Base-by-base conservation (phyloP, 129 eudicot species). In the Smallanthus sonchifolius region DNA sequence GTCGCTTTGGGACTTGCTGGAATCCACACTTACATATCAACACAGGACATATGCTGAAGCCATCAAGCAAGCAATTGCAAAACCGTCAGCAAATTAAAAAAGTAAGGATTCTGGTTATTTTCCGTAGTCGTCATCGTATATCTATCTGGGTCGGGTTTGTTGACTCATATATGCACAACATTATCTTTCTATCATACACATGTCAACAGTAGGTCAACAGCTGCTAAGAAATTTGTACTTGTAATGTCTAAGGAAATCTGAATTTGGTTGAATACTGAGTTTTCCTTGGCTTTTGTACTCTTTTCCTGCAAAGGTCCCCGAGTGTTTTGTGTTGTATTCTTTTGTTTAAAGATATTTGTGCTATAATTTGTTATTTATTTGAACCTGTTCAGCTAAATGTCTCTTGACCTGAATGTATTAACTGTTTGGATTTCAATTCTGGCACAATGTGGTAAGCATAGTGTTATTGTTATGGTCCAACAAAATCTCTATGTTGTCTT, bases 21-120 rank as follows among this genome's bases (percentile, higher is more conserved):
- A 93, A 49, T 93, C 98, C 4, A 93, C 97, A 14, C 96, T 93
- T 43, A 90, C 98, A 6, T 93, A 93, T 75, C 98, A 93, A 80
- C 97, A 93, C 90, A 87, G 89, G 89, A 93, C 98, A 64, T 93
- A 93, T 70, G 98, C 98, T 5, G 89, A 90, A 78, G 98, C 98
- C 28, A 47, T 93, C 55, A 93, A 86, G 87, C 92, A 93, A 82
- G 86, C 96, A 45, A 84, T 83, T 67, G 86, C 98, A 60, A 86
- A 87, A 70, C 92, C 98, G 16, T 69, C 78, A 69, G 92, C 97
- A 39, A 87, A 79, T 80, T 87, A 49, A 81, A 72, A 54, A 47
- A 24, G 59, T 61, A 47, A 43, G 70, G 57, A 57, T 43, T 42
- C 75, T 77, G 59, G 77, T 51, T 71, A 24, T 56, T 35, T 77